Base-by-base conservation (phyloP, 1,284 basidiomycete genomes). In the Athelia psychrophila region DNA sequence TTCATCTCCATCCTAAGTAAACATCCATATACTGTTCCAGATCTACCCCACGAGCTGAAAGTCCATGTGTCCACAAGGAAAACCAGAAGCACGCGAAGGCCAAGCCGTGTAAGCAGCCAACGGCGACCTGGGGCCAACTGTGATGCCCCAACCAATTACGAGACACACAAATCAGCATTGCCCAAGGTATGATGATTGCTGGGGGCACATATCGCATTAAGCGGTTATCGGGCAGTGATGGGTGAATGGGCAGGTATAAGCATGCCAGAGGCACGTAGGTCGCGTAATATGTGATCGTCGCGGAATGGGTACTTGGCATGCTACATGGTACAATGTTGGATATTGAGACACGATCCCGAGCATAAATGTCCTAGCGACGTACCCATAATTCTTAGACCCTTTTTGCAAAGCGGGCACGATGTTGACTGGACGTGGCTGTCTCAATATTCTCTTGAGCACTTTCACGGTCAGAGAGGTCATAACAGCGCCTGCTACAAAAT, bases 251-350 rank as follows among this genome's bases (percentile, higher is more conserved):
- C 42, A 87, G 71, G 65, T 75, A 72, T 38, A 71, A 25, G 59
- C 78, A 81, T 8, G 84, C 80, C 10, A 93, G 75, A 19, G 78
- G 61, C 36, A 88, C 78, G 63, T 88, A 94, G 5, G 78, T 72
- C 16, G 82, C 81, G 64, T 83, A 91, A 69, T 81, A 94, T 0
- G 80, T 76, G 56, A 91, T 87, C 1, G 79, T 76, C 2, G 90
- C 88, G 3, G 91, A 88, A 65, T 95, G 93, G 2, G 93, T 95
- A 49, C 88, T 91, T 3, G 93, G 93, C 91, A 95, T 94, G 2
- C 91, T 91, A 62, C 55, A 30, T 62, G 63, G 4, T 15, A 54
- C 44, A 44, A 57, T n/a, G n/a, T n/a, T n/a, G n/a, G n/a, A n/a
- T n/a, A n/a, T 52, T 49, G 45, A 8, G 18, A 13, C 30, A 40